Percentiles rank a stretch among this genome's conserved stretches.
Conservation (phyloP, 2,329 filamentous ascomycete genomes). For the Fusarium ambrosium region DNA sequence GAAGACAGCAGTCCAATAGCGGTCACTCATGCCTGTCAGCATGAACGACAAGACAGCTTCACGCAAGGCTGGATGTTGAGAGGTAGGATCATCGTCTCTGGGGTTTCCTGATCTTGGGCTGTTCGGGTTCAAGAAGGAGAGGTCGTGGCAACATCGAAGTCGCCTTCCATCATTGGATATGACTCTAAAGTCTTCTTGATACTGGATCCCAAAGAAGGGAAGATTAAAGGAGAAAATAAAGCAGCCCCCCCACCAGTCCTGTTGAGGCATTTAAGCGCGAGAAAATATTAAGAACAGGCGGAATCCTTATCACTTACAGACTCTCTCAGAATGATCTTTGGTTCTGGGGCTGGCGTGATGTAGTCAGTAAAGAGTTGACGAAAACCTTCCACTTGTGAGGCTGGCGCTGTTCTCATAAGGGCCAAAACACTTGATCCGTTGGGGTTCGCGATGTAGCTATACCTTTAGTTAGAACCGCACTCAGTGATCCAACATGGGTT, state of each 20-base stretch:
- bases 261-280: not conserved
- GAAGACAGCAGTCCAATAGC: not conserved
- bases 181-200: not conserved
- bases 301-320: not conserved
- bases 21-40: not conserved
- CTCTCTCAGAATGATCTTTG: not conserved
- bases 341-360: not conserved
- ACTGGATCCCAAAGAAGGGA: not conserved
- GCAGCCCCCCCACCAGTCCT: not conserved
- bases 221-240: not conserved
- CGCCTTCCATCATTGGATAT: not conserved
- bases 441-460: not conserved
- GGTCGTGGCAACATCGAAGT: not conserved
- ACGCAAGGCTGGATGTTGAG: not conserved
- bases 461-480: not conserved
- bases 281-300: not conserved
- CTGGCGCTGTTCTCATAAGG: not conserved
- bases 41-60: not conserved
- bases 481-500: not conserved
- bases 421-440: not conserved
- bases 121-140: not conserved
- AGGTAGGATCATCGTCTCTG: too few species aligned
- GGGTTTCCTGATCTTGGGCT: not conserved
- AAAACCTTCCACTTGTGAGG: not conserved
- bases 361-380: not conserved